These are phyloP conservation scores for Clitopilus hobsonii DNA, from an alignment of 768 basidiomycete genomes.

Conservation along the genomic window DNA sequence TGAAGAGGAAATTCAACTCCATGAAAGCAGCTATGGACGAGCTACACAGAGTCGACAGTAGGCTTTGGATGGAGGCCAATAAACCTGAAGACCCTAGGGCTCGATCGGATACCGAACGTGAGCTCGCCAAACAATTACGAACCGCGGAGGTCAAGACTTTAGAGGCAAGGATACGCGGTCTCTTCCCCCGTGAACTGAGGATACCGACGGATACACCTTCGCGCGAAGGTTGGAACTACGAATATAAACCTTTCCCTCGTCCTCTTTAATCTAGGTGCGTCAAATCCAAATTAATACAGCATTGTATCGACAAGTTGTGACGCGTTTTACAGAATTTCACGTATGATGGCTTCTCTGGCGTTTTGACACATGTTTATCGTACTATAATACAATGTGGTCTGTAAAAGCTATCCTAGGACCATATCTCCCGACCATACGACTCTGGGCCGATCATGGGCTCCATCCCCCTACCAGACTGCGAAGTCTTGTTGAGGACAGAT, in stretches of 20 bases:
- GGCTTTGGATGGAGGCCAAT: constrained; percentile 68
- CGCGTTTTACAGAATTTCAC: too few species aligned
- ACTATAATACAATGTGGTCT: neutral
- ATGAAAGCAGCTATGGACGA: constrained; percentile 87
- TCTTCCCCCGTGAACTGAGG: constrained; percentile 86
- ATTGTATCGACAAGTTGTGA: too few species aligned
- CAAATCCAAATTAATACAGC: too few species aligned
- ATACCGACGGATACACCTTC: constrained; percentile 85
- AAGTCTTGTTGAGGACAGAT: constrained; percentile 73
- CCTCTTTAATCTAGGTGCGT: constrained; percentile 33
- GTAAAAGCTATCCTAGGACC: constrained; percentile 6
- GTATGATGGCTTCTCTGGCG: too few species aligned
- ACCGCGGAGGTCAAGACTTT: constrained; percentile 63
- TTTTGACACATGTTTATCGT: too few species aligned
- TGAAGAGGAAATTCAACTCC: constrained; percentile 71
- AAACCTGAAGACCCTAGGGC: constrained; percentile 70
- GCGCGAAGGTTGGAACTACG: constrained; percentile 78
- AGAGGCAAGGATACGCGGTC: constrained; percentile 72
- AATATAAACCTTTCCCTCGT: constrained; percentile 68
- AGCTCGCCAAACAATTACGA: constrained; percentile 56
- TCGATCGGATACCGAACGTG: constrained; percentile 51
- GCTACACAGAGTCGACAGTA: constrained; percentile 54
- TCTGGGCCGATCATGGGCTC: constrained; percentile 22
- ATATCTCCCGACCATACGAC: constrained; percentile 9
- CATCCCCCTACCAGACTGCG: constrained; percentile 35